Base-by-base conservation (phyloP, 768 basidiomycete species). In the Mycena maculata region DNA sequence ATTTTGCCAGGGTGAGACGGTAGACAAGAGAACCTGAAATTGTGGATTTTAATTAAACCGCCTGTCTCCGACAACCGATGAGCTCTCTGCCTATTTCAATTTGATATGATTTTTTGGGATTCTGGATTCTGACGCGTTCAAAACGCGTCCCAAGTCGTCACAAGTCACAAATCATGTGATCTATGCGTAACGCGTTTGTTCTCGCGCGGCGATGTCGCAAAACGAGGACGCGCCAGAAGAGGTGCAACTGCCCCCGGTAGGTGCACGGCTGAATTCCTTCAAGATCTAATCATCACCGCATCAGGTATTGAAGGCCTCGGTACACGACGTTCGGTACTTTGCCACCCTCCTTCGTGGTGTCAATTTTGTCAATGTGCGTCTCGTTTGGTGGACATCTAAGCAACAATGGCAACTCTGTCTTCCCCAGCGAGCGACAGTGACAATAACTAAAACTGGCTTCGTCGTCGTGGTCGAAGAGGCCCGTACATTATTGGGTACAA, bases 391-490 rank as follows among this genome's bases (percentile, higher is more conserved):
- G 45, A 41, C 48, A 20, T 50, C 48, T 28, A 67, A 18, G 45
- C 4, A 13, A 33, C 25, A 23, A 18, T 30, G 15, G 60, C 59
- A 16, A 73, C 53, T 27, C 23, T 62, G 49, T 65, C 70, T 25
- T 33, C 55, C 10, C n/a, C 69, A 94, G 92, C 85, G 90, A 68
- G 96, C 93, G 18, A 91, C 88, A 0, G 81, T 98, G 47, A 88
- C 85, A 15, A 84, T 95, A n/a, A 85, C 87, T 25, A 81, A 85
- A 20, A 81, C 83, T 42, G 96, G 95, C 1, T 79, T 98, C 68
- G 87, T 87, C 15, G 85, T 98, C 30, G 87, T 88, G 22, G 95
- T 94, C 12, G 95, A 98, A 79, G 95, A 98, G 76, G 89, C 92
- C 1, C 85, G 92, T 38, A 90, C 92, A 1, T 81, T 97, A 9